Percentiles rank a stretch among this genome's conserved stretches.
These are phyloP conservation scores for Funneliformis mosseae DNA, from an alignment of 192 early-diverging fungal species.

Conservation along the genomic window DNA sequence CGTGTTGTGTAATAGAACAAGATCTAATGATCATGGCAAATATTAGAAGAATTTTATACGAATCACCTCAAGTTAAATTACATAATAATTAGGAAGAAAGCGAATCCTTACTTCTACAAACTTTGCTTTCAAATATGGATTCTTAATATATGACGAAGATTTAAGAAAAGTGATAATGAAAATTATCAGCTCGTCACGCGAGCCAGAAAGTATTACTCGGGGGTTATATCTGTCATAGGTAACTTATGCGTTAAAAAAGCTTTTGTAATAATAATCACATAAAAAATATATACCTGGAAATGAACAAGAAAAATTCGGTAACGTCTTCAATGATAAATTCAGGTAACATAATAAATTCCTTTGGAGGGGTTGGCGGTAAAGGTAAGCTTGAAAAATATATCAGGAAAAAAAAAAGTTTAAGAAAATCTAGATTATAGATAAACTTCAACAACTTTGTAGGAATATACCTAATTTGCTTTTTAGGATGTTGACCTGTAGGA, in stretches of 20 bases:
- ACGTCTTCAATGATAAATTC: conserved; percentile 94
- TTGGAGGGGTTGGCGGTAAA: conserved; percentile 57
- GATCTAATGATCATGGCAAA: conserved; percentile 55
- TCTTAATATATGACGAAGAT: conserved; percentile 81
- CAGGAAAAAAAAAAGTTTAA: background rate
- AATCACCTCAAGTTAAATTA: background rate
- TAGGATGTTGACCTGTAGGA: conserved; percentile 51
- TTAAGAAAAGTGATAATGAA: conserved; percentile 83
- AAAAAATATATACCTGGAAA: conserved; percentile 58
- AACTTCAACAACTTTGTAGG: background rate
- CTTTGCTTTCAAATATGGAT: conserved; percentile 94
- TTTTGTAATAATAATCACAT: conserved; percentile 6
- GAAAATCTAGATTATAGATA: background rate
- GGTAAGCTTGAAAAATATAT: conserved; percentile 44
- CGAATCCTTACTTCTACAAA: conserved; percentile 76
- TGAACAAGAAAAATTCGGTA: conserved; percentile 75
- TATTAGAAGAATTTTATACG: background rate
- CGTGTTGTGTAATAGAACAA: conserved; percentile 78
- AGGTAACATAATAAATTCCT: conserved; percentile 76
- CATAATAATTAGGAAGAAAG: conserved; percentile 8
- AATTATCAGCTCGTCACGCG: conserved; percentile 54
- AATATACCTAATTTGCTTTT: conserved; percentile 31
- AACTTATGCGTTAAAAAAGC: background rate
- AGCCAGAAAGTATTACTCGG: conserved; percentile 41
- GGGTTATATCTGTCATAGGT: conserved; percentile 41